Evolutionary conservation across 495 filamentous ascomycete species (phyloP).

Genomic region (Daldinia grandis): DNA sequence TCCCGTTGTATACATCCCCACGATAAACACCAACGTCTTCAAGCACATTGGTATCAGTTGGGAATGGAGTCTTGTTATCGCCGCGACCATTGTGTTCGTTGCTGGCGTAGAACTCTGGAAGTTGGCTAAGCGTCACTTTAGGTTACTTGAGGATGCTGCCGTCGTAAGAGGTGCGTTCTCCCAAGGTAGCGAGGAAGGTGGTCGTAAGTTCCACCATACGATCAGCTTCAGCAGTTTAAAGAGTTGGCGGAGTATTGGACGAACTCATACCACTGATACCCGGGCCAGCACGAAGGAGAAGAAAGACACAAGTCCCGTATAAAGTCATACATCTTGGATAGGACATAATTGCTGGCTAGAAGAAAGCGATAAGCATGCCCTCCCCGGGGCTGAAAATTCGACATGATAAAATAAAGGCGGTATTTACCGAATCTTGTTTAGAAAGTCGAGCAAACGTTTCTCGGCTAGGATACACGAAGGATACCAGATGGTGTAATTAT

Average conservation of each 20-base stretch:
- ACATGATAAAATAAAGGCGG: neutral
- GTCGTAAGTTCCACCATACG: constrained; percentile 47
- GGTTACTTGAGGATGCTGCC: constrained; percentile 55
- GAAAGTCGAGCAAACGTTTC: neutral
- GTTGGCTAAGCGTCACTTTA: constrained; percentile 62
- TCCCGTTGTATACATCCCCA: constrained; percentile 76
- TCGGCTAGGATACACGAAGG: neutral
- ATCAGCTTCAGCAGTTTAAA: constrained; percentile 55
- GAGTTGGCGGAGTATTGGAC: constrained; percentile 51
- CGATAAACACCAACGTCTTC: constrained; percentile 73
- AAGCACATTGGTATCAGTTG: constrained; percentile 76
- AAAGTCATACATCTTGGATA: neutral
- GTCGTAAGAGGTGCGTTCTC: constrained; percentile 52
- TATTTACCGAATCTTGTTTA: neutral
- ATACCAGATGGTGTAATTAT: neutral
- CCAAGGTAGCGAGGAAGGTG: constrained; percentile 53
- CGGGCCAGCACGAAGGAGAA: constrained; percentile 35
- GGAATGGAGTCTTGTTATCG: constrained; percentile 75
- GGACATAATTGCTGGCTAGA: neutral
- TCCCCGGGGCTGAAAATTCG: neutral
- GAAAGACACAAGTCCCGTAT: constrained; percentile 24
- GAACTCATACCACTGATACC: constrained; percentile 44
- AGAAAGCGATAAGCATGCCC: neutral
- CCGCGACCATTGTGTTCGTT: constrained; percentile 68
- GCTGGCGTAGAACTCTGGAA: constrained; percentile 74